Base-by-base conservation (phyloP, 2,329 filamentous ascomycete species). In the Paraphoma chrysanthemicola region DNA sequence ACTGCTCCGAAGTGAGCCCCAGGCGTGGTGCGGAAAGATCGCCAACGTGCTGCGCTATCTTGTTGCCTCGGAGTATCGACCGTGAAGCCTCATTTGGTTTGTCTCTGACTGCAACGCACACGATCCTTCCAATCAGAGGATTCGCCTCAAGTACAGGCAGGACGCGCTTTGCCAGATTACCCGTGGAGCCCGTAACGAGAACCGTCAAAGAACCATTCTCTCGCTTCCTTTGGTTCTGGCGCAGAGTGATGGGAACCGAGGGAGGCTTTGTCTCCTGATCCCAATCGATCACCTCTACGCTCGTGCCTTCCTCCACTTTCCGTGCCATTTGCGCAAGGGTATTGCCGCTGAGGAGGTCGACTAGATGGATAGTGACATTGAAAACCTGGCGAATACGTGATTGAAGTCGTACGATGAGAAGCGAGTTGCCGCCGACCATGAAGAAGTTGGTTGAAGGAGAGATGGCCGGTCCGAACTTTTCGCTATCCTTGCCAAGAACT, bases 1-100 rank as follows among this genome's bases (percentile, higher is more conserved):
- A 62, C 17, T 77, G 66, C 1, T 59, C 60, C 1, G 36, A 31
- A 10, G 62, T 61, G 10, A 83, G 72, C 0, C 82, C 82, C 1
- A 84, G 72, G 3, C 31, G 14, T 8, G 48, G 42, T 4, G 14
- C 4, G 1, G 23, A 6, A 10, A 56, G 39, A 30, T 51, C 39
- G 3, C 53, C 53, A 1, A 1, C 4, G 39, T 51, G 44, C n/a
- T 16, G 8, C 4, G 11, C 14, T 4, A 47, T 36, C n/a, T 47
- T 33, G 10, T n/a, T 6, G 3, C 10, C n/a, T 11, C 10, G 10
- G 33, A 11, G 2, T 11, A 38, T n/a, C n/a, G 10, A 11, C 3
- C 10, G 2, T 11, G 10, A n/a, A n/a, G 10, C 3, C 10, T 11
- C 33, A n/a, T n/a, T 11, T n/a, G 33, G 10, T n/a, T 38, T n/a